Evolutionary conservation across 768 basidiomycete genomes (phyloP).

Genomic region (Thelephora aurantiotincta): DNA sequence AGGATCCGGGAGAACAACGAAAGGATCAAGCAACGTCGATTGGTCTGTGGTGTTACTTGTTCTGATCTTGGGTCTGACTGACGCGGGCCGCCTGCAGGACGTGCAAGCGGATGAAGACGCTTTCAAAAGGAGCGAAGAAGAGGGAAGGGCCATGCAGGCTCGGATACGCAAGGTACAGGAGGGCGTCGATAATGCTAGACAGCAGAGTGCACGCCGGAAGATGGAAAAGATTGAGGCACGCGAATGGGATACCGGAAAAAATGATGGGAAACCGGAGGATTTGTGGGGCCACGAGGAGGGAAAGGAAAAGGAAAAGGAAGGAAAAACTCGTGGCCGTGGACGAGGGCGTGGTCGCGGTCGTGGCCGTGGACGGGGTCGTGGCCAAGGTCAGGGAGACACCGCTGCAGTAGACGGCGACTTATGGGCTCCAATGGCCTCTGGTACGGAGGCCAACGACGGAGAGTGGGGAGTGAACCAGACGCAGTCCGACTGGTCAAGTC

Average conservation of each 20-base stretch:
- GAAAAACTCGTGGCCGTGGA: background rate
- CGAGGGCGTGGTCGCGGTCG: conserved; percentile 9
- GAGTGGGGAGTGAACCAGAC: too few relatives aligned
- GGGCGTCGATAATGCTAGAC: conserved; percentile 52
- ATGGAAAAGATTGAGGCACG: conserved; percentile 66
- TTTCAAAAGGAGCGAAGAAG: conserved; percentile 55
- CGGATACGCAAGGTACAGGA: conserved; percentile 55
- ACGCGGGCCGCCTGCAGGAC: conserved; percentile 29
- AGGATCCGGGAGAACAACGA: conserved; percentile 62
- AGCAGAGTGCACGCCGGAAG: conserved; percentile 69
- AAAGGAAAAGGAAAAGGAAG: background rate
- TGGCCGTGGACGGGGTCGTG: conserved; percentile 11
- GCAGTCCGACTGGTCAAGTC: background rate
- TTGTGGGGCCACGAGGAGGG: background rate
- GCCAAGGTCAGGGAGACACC: conserved; percentile 5
- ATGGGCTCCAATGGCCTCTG: too few relatives aligned
- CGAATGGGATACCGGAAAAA: conserved; percentile 79
- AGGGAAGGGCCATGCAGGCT: conserved; percentile 42
- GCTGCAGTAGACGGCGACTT: background rate
- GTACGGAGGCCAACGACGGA: too few relatives aligned
- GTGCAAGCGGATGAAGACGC: conserved; percentile 74
- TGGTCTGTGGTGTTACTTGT: conserved; percentile 25
- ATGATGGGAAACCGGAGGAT: conserved; percentile 8
- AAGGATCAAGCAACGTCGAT: conserved; percentile 56
- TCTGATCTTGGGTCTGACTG: background rate